Conservation (phyloP, 345 rosid species). For the Gossypium ekmanianum region DNA sequence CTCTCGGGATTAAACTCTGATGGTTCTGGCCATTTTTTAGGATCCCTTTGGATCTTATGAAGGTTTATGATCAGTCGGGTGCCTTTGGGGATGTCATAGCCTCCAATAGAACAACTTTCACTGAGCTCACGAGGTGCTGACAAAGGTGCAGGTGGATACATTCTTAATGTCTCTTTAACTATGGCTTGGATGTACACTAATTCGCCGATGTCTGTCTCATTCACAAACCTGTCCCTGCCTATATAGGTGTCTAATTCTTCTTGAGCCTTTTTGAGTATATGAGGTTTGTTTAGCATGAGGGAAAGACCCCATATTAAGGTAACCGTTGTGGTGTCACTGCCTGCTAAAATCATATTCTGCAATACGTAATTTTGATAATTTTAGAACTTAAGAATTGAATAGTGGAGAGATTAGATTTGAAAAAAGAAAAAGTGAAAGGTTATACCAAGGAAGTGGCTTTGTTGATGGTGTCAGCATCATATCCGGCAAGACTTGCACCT, state of each 20-base stretch:
- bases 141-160: conserved; percentile 34
- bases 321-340: conserved; percentile 24
- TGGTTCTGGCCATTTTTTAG: conserved; percentile 34
- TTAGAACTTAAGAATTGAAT: too few relatives aligned
- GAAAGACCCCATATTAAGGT: conserved; percentile 22
- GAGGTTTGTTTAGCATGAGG: conserved; percentile 22
- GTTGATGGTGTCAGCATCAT: conserved; percentile 31
- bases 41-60: conserved; percentile 36
- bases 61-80: conserved; percentile 32
- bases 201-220: conserved; percentile 26
- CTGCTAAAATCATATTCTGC: conserved; percentile 26
- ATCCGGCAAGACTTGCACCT: conserved; percentile 13
- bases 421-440: not conserved
- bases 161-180: conserved; percentile 36
- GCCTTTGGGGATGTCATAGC: conserved; percentile 26
- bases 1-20: conserved; percentile 36
- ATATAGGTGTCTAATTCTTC: conserved; percentile 27
- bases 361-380: not conserved
- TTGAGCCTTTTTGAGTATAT: conserved; percentile 8
- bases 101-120: conserved; percentile 12
- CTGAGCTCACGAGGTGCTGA: conserved; percentile 16
- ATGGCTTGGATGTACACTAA: conserved; percentile 35
- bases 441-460: conserved; percentile 34
- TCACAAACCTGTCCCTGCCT: conserved; percentile 23
- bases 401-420: not conserved